Evolutionary conservation across 768 basidiomycete species (phyloP), one percentile per base, ranked within the genome.

Genomic region (Hygrocybe coccinea): DNA sequence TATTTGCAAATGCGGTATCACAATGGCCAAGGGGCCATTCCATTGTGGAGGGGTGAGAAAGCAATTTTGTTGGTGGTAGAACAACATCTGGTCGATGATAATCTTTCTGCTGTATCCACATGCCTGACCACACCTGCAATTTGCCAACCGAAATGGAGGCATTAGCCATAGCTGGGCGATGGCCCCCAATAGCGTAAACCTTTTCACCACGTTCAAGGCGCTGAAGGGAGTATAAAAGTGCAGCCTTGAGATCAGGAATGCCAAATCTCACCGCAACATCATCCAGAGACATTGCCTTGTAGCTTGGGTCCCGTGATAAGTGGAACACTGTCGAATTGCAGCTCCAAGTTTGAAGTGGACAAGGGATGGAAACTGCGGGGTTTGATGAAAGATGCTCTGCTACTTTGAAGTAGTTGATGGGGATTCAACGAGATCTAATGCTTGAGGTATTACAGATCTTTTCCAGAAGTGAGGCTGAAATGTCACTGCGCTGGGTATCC

Each of bases 81-180:
- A 62, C 52, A 4, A 51, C 44, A 38, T 66, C 45, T 3, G 62
- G 57, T 19, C 59, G 34, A 33, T 68, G 63, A 43, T 64, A 69
- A 1, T 61, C 52, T 37, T 35, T 65, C 9, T 58, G 46, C 49
- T 73, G 70, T 25, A 69, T 45, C 1, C 56, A 54, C n/a, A 66
- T 39, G 14, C 54, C 56, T 9, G 55, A 60, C 71, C 70, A 72
- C 10, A 70, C 56, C 43, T 67, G 57, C 15, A 71, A 48, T 43
- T 62, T 50, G 6, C 52, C 34, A 50, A 66, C 60, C 11, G 68
- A 61, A 10, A 65, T 59, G 10, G 38, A 3, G 50, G 52, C 5
- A 3, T 35, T 29, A 33, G 29, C 34, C 14, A 25, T 9, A 9
- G 50, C 22, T 12, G 14, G 21, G 15, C 57, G n/a, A 29, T 52